Evolutionary conservation across 257 asterid genomes (phyloP).

Genomic region (Eucommia ulmoides): DNA sequence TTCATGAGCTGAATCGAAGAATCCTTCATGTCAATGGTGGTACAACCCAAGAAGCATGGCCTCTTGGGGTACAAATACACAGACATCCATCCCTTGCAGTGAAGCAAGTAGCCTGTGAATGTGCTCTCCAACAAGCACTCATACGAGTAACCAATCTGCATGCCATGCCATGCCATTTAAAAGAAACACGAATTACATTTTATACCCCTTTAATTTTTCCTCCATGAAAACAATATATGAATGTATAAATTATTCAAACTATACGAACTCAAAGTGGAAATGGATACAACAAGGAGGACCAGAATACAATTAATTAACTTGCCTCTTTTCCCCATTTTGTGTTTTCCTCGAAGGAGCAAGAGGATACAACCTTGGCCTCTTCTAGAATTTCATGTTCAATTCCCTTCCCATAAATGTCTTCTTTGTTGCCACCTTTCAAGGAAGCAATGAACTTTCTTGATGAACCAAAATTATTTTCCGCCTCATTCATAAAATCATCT

Average conservation of each 20-base stretch:
- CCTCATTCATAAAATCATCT: not conserved
- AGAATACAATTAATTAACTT: not conserved
- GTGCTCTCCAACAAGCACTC: not conserved
- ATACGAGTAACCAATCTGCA: not conserved
- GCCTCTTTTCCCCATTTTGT: not conserved
- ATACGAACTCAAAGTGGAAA: not conserved
- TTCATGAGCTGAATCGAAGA: not conserved
- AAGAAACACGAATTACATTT: too few species aligned
- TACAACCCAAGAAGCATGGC: not conserved
- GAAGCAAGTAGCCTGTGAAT: not conserved
- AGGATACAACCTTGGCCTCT: not conserved
- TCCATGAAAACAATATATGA: too few species aligned
- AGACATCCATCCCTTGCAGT: not conserved
- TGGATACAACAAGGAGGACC: not conserved
- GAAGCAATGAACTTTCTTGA: not conserved
- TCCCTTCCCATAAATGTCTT: not conserved
- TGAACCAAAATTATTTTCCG: not conserved
- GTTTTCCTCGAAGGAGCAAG: not conserved
- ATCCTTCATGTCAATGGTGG: constrained; percentile 1
- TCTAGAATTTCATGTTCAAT: not conserved
- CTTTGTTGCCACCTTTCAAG: not conserved
- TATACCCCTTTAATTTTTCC: too few species aligned
- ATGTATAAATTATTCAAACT: too few species aligned
- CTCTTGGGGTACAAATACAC: not conserved
- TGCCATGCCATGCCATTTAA: too few species aligned